Percentiles rank a stretch among this genome's conserved stretches.
These are phyloP conservation scores for Dothiorella sarmentorum DNA, from an alignment of 2,329 filamentous ascomycete species.

Conservation along the genomic window DNA sequence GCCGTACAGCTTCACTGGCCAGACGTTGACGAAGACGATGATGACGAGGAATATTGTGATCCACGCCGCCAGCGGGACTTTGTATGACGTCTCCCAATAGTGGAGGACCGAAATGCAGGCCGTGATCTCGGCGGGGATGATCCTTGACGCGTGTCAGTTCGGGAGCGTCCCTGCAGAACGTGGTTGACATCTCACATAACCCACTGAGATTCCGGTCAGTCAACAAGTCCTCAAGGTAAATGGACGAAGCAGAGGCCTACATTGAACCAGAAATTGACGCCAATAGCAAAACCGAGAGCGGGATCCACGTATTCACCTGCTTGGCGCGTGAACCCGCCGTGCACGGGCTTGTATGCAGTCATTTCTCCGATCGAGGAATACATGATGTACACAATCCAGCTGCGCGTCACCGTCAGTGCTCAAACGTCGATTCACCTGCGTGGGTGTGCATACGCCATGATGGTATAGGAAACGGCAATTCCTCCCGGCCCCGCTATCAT, in stretches of 20 bases:
- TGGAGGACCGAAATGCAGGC: constrained; percentile 58
- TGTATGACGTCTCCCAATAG: constrained; percentile 50
- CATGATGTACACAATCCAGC: constrained; percentile 16
- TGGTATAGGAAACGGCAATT: constrained; percentile 18
- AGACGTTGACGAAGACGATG: constrained; percentile 23
- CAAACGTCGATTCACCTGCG: neutral
- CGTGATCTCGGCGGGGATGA: constrained; percentile 45
- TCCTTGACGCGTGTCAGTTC: neutral
- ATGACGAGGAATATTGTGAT: constrained; percentile 55
- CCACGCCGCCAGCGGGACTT: constrained; percentile 55
- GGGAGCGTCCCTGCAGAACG: too few relatives aligned
- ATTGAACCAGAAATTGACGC: constrained; percentile 18
- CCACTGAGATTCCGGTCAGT: neutral
- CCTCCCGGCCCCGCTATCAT: constrained; percentile 12
- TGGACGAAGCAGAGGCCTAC: neutral
- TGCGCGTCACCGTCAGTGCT: neutral
- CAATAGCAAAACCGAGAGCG: constrained; percentile 18
- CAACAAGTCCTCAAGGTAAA: too few relatives aligned
- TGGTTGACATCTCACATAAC: neutral
- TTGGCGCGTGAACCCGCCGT: constrained; percentile 15
- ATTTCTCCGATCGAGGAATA: constrained; percentile 16
- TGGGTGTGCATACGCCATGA: constrained; percentile 7
- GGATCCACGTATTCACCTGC: constrained; percentile 19
- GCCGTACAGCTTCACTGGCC: constrained; percentile 24
- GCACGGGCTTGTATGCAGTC: constrained; percentile 14